Base-by-base conservation (phyloP, 306 rosid species). In the Clitoria ternatea region DNA sequence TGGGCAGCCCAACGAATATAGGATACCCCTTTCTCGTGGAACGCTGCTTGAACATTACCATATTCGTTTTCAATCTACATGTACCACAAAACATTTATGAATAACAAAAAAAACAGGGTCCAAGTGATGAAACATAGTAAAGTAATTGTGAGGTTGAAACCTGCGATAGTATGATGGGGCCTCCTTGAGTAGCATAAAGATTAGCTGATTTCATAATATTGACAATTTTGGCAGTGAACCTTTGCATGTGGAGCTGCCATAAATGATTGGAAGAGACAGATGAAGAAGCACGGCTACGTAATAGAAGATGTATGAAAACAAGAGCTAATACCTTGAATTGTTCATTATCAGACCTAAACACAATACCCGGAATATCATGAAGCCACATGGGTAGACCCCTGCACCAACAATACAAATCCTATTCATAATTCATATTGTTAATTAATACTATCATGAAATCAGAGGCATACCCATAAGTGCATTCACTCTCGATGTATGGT, bases 11-110 rank as follows among this genome's bases (percentile, higher is more conserved):
- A 94, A 36, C 63, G 85, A 79, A 87, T 75, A 68, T 94, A 94
- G 57, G 86, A 56, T 2, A 77, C 70, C 63, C 96, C 98, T n/a
- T 42, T 74, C 48, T 84, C 86, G 6, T 57, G 77, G 72, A 84
- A 94, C 8, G 88, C 85, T 35, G 44, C 20, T 74, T 89, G 86
- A 14, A 94, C 78, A 35, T 10, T 69, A 0, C 79, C 53, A 72
- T 94, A 90, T 83, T 94, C 98, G 69, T 94, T 94, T 81, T 94
- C 98, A 55, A 94, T 94, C 98, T 94, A 61, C 66, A 73, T 27
- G 10, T 3, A 72, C n/a, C 70, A 68, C 26, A 20, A 50, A 45
- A 8, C 18, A 61, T 15, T 42, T 17, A 2, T 37, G 39, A 48
- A 74, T 22, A 26, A 26, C n/a, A 4, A 1, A 29, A 5, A 11